Evolutionary conservation across 495 filamentous ascomycete species (phyloP), one percentile per base, ranked within the genome.

Genomic region (Xylaria palmicola): DNA sequence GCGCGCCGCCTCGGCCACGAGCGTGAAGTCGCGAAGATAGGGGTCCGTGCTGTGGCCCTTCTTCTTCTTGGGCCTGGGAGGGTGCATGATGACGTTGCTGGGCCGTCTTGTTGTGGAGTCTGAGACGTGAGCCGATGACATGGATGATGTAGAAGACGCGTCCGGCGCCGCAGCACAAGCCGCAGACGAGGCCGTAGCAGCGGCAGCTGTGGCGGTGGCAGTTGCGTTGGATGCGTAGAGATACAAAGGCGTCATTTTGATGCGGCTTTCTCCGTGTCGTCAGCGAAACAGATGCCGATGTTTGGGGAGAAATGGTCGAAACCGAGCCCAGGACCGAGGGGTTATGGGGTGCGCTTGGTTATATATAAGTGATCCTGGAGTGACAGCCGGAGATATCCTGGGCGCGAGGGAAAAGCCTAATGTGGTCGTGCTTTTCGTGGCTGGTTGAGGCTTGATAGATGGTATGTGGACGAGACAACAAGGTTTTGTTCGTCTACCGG

Each of bases 1-100:
- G 71, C 96, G 96, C 51, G 91, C 93, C 3, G 93, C 93, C 75
- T 98, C 93, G n/a, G 93, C 93, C 13, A 98, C 85, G 22, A 98
- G 81, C 52, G 82, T 93, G 71, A 91, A 90, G 73, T 96, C 89
- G 60, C 86, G 83, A 51, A 92, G 75, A 71, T 88, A 92, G 67
- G 82, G 50, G 73, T 85, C 72, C 72, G 90, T 85, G 74, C 63
- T 81, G 29, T 62, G 68, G 59, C 66, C 67, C 63, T 75, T 75
- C 41, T 63, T 60, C 59, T 62, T 62, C 34, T 64, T 60, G 15
- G 65, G 74, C n/a, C 64, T 68, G 7, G 77, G 79, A 36, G 74
- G 75, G 61, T 68, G 55, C 49, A 70, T 36, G 69, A 68, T 26
- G 69, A 62, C 59, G 62, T 49, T 41, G 56, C 37, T 49, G 63